phyloP scores from a whole-genome alignment of 1,284 basidiomycete species.

The Agaricales sp. region DNA sequence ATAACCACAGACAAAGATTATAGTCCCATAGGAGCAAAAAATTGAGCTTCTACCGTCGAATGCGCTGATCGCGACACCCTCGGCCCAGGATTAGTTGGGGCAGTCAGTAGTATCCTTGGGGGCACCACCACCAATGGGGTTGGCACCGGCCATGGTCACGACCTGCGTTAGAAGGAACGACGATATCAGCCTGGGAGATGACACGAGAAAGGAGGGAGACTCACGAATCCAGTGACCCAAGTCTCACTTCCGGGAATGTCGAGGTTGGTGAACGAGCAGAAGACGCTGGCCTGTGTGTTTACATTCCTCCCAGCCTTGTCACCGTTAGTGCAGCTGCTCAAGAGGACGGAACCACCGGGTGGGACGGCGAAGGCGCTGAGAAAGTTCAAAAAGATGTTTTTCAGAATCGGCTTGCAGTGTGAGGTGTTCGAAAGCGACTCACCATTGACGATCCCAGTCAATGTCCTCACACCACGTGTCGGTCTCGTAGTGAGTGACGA shows the following conservation, averaged over 20 bases:
- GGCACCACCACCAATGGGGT: not conserved
- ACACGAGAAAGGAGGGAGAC: not conserved
- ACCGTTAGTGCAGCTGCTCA: not conserved
- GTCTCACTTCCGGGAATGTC: not conserved
- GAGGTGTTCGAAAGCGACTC: too few species aligned
- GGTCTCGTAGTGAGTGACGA: not conserved
- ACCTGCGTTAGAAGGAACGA: not conserved
- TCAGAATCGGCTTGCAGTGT: too few species aligned
- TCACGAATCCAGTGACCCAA: not conserved
- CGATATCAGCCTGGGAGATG: too few species aligned
- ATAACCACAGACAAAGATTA: too few species aligned
- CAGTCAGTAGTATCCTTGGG: not conserved
- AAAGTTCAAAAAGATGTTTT: too few species aligned
- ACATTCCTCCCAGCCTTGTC: not conserved
- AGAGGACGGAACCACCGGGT: not conserved
- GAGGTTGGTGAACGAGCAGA: not conserved
- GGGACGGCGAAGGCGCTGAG: too few species aligned
- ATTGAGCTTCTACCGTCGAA: too few species aligned
- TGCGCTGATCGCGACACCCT: too few species aligned
- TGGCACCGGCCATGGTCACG: not conserved
- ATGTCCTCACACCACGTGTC: not conserved
- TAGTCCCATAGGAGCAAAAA: too few species aligned
- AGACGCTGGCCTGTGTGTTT: not conserved
- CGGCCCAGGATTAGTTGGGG: too few species aligned
- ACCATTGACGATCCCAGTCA: not conserved